Conservation (phyloP, 306 rosid species). For the Cicer cuneatum region DNA sequence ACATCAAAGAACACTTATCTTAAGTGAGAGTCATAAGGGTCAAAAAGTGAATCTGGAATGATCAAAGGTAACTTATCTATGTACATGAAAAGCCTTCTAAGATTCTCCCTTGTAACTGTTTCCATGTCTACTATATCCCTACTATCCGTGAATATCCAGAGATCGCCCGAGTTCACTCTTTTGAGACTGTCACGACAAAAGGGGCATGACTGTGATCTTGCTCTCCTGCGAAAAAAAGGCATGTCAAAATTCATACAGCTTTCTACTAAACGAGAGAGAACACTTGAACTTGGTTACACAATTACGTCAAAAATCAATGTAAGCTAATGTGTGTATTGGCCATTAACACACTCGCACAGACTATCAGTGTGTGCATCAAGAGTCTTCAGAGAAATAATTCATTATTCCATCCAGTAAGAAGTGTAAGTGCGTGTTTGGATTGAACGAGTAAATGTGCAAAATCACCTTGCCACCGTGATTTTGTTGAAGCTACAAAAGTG, state of each 20-base stretch:
- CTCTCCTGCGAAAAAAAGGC: constrained; percentile 63
- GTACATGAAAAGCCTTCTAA: constrained; percentile 82
- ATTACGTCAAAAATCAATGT: too few relatives aligned
- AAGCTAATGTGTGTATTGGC: background rate
- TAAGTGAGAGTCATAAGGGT: constrained; percentile 81
- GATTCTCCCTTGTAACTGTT: constrained; percentile 84
- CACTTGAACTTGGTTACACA: background rate
- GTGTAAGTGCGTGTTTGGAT: background rate
- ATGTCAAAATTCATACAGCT: constrained; percentile 8
- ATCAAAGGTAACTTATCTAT: constrained; percentile 86
- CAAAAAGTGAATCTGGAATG: constrained; percentile 80
- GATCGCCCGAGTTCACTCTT: constrained; percentile 92
- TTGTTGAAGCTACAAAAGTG: too few relatives aligned
- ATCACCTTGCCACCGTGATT: too few relatives aligned
- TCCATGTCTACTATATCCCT: constrained; percentile 79
- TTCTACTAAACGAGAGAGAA: constrained; percentile 17
- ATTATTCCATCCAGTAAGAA: constrained; percentile 5
- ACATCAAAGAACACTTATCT: constrained; percentile 57
- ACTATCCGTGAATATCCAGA: constrained; percentile 82
- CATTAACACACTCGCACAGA: background rate
- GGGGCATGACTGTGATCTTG: constrained; percentile 92
- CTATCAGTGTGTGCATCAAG: background rate
- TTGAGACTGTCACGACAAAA: constrained; percentile 91
- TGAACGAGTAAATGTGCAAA: too few relatives aligned
- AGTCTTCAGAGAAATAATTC: constrained; percentile 7